Percentiles rank a stretch among this genome's conserved stretches.
These are phyloP conservation scores for Boletus reticulatus DNA, from an alignment of 768 basidiomycete genomes.

Conservation along the genomic window DNA sequence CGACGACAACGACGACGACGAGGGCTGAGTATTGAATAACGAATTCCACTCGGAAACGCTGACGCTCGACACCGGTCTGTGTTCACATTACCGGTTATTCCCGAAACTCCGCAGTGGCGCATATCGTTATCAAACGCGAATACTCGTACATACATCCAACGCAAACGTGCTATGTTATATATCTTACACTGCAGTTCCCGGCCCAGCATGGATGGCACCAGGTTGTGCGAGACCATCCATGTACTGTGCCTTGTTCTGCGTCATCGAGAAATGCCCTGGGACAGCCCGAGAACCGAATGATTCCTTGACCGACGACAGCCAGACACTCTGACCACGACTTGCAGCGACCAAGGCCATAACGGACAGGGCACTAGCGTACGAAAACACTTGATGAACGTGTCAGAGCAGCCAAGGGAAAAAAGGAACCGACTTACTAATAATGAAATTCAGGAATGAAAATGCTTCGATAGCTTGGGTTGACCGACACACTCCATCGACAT, in stretches of 20 bases:
- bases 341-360: conserved; percentile 27
- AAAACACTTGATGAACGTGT: conserved; percentile 27
- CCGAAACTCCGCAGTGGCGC: conserved; percentile 33
- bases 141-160: no score
- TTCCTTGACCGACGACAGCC: conserved; percentile 34
- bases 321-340: conserved; percentile 29
- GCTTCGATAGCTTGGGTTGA: conserved; percentile 33
- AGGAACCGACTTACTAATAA: conserved; percentile 26
- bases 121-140: neutral
- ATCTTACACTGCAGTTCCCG: no score
- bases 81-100: conserved; percentile 20
- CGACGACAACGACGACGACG: conserved; percentile 6
- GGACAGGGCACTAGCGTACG: conserved; percentile 28
- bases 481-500: conserved; percentile 19
- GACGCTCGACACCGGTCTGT: conserved; percentile 6
- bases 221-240: neutral
- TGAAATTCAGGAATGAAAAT: conserved; percentile 37
- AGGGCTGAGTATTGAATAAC: conserved; percentile 1
- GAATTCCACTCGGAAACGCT: conserved; percentile 18
- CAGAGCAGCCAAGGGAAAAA: neutral
- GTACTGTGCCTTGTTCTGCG: conserved; percentile 5
- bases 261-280: conserved; percentile 15
- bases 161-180: no score
- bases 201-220: no score
- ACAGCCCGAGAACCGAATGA: conserved; percentile 16